A percentile compares a stretch with the other conserved stretches of the same genome.
Conservation (phyloP, 805 yeast genomes). For the Lachancea nothofagi region DNA sequence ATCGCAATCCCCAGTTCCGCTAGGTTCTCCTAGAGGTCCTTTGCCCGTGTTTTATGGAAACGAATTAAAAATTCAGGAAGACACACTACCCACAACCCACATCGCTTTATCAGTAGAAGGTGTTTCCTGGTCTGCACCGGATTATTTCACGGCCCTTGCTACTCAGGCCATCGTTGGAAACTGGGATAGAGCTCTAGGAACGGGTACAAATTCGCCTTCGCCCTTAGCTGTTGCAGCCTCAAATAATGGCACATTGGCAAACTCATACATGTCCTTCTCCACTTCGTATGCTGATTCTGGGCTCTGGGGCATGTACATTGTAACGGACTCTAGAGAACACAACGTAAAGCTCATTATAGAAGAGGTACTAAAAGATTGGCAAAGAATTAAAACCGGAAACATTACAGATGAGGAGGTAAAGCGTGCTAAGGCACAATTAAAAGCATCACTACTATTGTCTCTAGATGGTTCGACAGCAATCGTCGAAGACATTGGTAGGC, state of each 20-base stretch:
- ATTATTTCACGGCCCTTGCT: slow-evolving; percentile 89
- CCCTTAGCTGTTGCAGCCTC: slow-evolving; percentile 61
- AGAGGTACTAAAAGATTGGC: slow-evolving; percentile 84
- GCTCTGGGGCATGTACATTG: slow-evolving; percentile 92
- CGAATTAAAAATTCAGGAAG: slow-evolving; percentile 79
- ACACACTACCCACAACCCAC: slow-evolving; percentile 80
- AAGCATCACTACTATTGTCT: slow-evolving; percentile 83
- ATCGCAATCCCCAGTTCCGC: slow-evolving; percentile 51
- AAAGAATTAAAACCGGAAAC: slow-evolving; percentile 70
- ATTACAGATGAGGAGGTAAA: slow-evolving; percentile 81
- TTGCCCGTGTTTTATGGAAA: slow-evolving; percentile 79
- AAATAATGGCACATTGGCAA: slow-evolving; percentile 61
- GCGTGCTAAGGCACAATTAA: slow-evolving; percentile 89
- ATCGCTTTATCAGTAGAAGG: slow-evolving; percentile 96
- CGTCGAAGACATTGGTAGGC: slow-evolving; percentile 98
- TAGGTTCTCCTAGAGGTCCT: slow-evolving; percentile 60
- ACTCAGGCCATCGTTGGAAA: slow-evolving; percentile 96
- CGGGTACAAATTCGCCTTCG: slow-evolving; percentile 79
- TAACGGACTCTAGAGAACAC: slow-evolving; percentile 65
- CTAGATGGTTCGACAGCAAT: slow-evolving; percentile 93
- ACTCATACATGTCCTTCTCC: slow-evolving; percentile 93
- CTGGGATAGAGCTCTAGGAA: slow-evolving; percentile 91
- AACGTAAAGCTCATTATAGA: slow-evolving; percentile 63
- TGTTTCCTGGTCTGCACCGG: slow-evolving; percentile 94
- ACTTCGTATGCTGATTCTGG: slow-evolving; percentile 98